Conservation (phyloP, 2,329 filamentous ascomycete genomes). For the Diplodia mutila region DNA sequence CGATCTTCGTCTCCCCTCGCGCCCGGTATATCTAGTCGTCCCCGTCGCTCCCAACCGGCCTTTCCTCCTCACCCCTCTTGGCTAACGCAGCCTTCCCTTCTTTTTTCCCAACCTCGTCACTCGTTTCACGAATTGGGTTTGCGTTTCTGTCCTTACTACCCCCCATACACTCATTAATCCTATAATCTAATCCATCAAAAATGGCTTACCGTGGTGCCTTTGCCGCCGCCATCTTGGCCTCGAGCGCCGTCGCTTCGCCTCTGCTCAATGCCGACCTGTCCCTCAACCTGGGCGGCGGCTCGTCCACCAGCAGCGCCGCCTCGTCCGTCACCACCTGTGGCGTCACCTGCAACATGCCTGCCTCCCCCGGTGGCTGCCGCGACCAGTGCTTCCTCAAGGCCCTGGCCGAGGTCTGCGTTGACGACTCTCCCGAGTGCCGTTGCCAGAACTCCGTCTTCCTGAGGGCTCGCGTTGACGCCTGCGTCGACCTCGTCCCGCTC, state of each 20-base stretch:
- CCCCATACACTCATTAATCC: conserved; percentile 11
- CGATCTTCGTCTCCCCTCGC: not conserved
- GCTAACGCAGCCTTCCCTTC: conserved; percentile 10
- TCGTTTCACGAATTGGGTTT: conserved; percentile 25
- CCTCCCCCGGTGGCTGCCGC: conserved; percentile 22
- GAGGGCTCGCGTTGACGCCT: conserved; percentile 20
- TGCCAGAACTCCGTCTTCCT: conserved; percentile 25
- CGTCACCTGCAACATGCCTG: conserved; percentile 13
- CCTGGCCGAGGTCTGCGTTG: conserved; percentile 20
- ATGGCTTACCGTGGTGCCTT: conserved; percentile 23
- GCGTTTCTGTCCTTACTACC: conserved; percentile 3
- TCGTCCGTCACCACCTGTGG: conserved; percentile 13
- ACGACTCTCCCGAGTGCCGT: conserved; percentile 23
- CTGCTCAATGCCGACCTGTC: conserved; percentile 17
- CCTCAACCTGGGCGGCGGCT: conserved; percentile 4
- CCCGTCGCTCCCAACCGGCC: not conserved
- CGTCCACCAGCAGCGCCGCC: conserved; percentile 8
- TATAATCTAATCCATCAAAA: conserved; percentile 11
- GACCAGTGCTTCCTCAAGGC: conserved; percentile 26
- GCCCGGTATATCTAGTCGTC: conserved; percentile 15
- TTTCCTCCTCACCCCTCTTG: conserved; percentile 24
- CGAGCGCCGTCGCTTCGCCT: conserved; percentile 4
- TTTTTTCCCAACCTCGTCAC: conserved; percentile 24
- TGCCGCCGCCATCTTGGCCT: conserved; percentile 21
- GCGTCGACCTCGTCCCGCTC: conserved; percentile 25